Evolutionary conservation across 331 rosid genomes (phyloP).

Genomic region (Erythrophleum ivorense): DNA sequence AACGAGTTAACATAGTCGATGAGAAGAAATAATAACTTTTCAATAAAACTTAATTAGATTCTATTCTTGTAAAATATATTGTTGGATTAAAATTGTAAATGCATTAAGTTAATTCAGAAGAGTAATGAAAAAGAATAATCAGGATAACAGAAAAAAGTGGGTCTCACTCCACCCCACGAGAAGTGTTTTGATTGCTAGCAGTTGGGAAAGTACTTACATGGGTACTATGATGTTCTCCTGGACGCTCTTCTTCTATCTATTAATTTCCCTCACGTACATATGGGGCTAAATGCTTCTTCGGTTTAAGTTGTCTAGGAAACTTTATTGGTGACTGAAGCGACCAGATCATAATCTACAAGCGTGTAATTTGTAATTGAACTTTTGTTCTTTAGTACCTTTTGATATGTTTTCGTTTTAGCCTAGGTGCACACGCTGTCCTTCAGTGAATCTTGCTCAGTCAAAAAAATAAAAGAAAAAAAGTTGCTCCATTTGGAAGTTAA

Average conservation of each 20-base stretch:
- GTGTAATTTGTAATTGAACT: slow-evolving; percentile 13
- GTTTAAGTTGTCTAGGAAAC: background rate
- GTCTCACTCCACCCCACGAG: slow-evolving; percentile 1
- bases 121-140: too few relatives aligned
- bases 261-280: background rate
- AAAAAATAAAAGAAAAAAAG: background rate
- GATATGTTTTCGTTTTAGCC: background rate
- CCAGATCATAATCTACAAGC: background rate
- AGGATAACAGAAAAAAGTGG: background rate
- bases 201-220: slow-evolving; percentile 9
- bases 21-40: background rate
- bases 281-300: slow-evolving; percentile 4
- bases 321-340: background rate
- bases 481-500: background rate
- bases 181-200: slow-evolving; percentile 1
- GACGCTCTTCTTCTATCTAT: background rate
- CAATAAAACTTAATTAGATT: background rate
- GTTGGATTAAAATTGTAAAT: too few relatives aligned
- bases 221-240: slow-evolving; percentile 23
- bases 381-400: background rate
- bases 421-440: background rate
- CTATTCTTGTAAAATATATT: too few relatives aligned
- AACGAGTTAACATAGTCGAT: too few relatives aligned
- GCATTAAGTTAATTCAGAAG: too few relatives aligned
- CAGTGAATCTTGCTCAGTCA: slow-evolving; percentile 1